Base-by-base conservation (phyloP, 2,329 filamentous ascomycete genomes). In the Diaporthe sp. region DNA sequence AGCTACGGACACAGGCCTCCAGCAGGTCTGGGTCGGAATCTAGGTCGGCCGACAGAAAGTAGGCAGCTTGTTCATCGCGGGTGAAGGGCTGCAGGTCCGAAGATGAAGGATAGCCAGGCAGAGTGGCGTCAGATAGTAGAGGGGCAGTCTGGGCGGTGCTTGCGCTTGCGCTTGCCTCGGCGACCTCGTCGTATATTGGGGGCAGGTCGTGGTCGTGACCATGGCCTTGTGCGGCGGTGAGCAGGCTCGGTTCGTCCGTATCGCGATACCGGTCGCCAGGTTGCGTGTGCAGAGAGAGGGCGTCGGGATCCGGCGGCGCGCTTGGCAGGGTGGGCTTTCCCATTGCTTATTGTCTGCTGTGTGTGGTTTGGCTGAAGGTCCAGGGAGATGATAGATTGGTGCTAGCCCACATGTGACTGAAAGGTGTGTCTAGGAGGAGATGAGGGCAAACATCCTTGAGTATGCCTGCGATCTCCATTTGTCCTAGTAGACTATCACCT, bases 11-110 rank as follows among this genome's bases (percentile, higher is more conserved):
- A 76, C 88, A 85, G 17, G 79, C 73, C 73, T 87, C 82, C 27
- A 92, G 84, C 32, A 83, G 81, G 4, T 78, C 76, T 4, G 83
- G 81, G 56, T 89, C 85, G 10, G 80, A 78, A 76, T 89, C 88
- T 44, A 90, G 84, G 25, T 82, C 82, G 35, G 77, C 78, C 75
- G 87, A 82, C 70, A 91, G 79, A 79, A 86, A 89, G 66, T 73
- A 55, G n/a, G 69, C n/a, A 35, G 58, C 44, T 32, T 27, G 17
- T 13, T 70, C 73, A 6, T 75, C 71, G 73, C 58, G 66, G 58
- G 44, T 27, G 53, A 75, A 75, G 35, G 73, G 66, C 27, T 53
- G 65, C 51, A 75, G 25, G 51, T 42, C 39, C 32, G 81, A 81
- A 10, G 68, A 70, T 19, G 68, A 50, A 22, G 69, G 10, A 39